Conservation (phyloP, 2,329 filamentous ascomycete genomes). For the Onygena corvina region DNA sequence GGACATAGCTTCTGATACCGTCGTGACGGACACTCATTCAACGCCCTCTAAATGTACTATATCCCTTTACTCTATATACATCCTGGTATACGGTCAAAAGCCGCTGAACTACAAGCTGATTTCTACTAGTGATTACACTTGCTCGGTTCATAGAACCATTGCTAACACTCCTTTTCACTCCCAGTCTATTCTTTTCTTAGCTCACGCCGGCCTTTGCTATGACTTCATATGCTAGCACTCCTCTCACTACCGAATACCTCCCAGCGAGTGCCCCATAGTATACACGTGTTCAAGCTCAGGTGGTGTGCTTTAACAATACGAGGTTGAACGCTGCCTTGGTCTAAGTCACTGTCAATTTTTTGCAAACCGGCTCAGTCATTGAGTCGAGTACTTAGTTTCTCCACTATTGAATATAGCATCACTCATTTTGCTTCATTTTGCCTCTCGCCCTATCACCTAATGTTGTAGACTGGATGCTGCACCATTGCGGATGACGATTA, state of each 20-base stretch:
- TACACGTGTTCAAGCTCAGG: neutral
- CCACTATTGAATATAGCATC: neutral
- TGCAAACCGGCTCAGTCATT: neutral
- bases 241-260: neutral
- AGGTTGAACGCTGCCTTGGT: neutral
- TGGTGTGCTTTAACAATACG: neutral
- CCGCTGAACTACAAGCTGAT: neutral
- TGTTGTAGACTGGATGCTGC: neutral
- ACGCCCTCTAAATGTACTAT: neutral
- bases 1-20: neutral
- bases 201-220: neutral
- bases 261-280: neutral
- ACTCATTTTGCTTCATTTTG: neutral
- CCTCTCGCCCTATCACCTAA: neutral
- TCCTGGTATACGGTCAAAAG: neutral
- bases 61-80: neutral
- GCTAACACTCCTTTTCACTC: neutral
- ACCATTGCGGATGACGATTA: too few species aligned
- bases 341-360: neutral
- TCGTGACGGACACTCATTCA: constrained; percentile 6
- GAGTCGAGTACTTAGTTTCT: too few species aligned
- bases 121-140: neutral
- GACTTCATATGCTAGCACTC: neutral
- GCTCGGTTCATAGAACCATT: neutral
- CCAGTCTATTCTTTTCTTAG: neutral